Conservation (phyloP, 805 yeast species). For the Lachancea kluyveri region DNA sequence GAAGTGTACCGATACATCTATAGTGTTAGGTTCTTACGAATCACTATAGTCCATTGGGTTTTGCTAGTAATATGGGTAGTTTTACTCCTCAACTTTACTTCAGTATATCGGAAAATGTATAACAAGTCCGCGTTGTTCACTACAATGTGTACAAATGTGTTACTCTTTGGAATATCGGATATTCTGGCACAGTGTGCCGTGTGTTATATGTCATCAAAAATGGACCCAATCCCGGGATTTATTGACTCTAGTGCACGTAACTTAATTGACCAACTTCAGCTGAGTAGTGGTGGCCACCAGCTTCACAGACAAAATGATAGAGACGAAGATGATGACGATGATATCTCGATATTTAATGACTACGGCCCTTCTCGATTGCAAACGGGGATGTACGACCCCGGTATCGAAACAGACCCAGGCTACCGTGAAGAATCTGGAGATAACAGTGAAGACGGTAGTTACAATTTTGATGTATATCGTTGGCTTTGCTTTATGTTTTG, state of each 20-base stretch:
- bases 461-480: conserved; percentile 55
- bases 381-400: no score
- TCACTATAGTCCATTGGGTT: conserved; percentile 53
- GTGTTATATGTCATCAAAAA: conserved; percentile 23
- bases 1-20: conserved; percentile 6
- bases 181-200: conserved; percentile 75
- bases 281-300: neutral
- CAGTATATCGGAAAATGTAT: conserved; percentile 55
- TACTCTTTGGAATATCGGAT: conserved; percentile 87
- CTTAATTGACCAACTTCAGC: conserved; percentile 8
- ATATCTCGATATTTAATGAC: conserved; percentile 23
- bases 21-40: conserved; percentile 34
- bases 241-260: conserved; percentile 12
- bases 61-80: conserved; percentile 44
- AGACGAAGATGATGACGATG: conserved; percentile 4
- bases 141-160: conserved; percentile 70
- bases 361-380: conserved; percentile 17
- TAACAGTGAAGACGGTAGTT: no score
- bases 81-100: conserved; percentile 47
- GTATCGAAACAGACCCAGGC: no score
- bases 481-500: conserved; percentile 76
- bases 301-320: no score
- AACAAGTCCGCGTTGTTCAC: conserved; percentile 64
- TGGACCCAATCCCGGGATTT: conserved; percentile 20
- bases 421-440: no score